Percentiles rank a stretch among this genome's conserved stretches.
These are phyloP conservation scores for Blakeslea trispora DNA, from an alignment of 371 early-diverging fungal species.

Conservation along the genomic window DNA sequence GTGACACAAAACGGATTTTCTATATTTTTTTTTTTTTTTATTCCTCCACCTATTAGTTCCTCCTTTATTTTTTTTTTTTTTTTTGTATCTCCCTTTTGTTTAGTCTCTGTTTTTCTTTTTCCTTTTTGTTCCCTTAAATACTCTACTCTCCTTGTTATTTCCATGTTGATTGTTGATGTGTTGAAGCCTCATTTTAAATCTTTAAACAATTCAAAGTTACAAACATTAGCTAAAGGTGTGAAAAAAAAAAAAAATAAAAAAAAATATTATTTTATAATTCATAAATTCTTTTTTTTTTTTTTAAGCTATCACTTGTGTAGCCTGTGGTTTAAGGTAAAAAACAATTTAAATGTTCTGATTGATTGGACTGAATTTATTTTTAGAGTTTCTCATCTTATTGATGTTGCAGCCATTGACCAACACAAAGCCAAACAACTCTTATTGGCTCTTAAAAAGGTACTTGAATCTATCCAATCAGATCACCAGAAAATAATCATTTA, in stretches of 20 bases:
- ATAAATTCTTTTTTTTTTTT: background rate
- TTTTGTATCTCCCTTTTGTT: slow-evolving; percentile 7
- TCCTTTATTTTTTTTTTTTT: slow-evolving; percentile 3
- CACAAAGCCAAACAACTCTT: slow-evolving; percentile 14
- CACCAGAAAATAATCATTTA: too few relatives aligned
- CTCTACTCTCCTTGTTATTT: slow-evolving; percentile 2
- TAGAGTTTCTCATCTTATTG: slow-evolving; percentile 23
- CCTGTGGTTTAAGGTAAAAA: slow-evolving; percentile 16
- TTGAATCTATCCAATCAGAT: background rate
- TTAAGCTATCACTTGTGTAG: slow-evolving; percentile 23
- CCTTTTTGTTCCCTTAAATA: slow-evolving; percentile 7
- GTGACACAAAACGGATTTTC: slow-evolving; percentile 11
- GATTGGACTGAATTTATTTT: background rate
- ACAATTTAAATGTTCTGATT: background rate
- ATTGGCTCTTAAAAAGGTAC: slow-evolving; percentile 17
- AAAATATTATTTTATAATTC: background rate
- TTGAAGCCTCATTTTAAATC: slow-evolving; percentile 24
- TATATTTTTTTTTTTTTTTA: slow-evolving; percentile 5
- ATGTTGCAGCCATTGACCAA: slow-evolving; percentile 17
- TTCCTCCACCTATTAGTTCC: too few relatives aligned
- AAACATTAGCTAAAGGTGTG: slow-evolving; percentile 13
- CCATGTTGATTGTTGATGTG: slow-evolving; percentile 9
- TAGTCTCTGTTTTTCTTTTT: background rate
- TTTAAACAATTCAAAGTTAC: slow-evolving; percentile 17
- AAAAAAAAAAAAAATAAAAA: background rate